These are phyloP conservation scores for Fusarium transvaalense DNA, from an alignment of 2,329 filamentous ascomycete genomes.

Conservation along the genomic window DNA sequence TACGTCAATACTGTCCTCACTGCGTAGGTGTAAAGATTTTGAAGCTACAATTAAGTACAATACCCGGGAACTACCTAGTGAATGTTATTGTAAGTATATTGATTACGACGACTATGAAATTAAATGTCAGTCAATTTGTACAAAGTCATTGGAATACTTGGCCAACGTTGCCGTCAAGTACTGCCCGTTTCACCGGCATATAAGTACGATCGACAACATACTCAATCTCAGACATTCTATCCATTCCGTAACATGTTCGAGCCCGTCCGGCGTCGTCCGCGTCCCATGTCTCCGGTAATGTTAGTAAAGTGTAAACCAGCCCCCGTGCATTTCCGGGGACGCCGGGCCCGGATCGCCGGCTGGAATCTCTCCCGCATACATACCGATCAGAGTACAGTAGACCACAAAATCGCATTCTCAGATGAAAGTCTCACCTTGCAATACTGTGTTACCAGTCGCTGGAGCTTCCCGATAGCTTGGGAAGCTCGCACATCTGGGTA, in stretches of 20 bases:
- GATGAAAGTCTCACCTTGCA: not conserved
- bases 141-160: not conserved
- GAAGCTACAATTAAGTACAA: slow-evolving; percentile 11
- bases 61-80: not conserved
- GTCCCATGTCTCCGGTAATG: slow-evolving; percentile 22
- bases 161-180: not conserved
- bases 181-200: slow-evolving; percentile 7
- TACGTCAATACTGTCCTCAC: slow-evolving; percentile 36
- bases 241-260: slow-evolving; percentile 39
- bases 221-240: slow-evolving; percentile 15
- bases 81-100: no score
- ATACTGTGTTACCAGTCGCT: slow-evolving; percentile 6
- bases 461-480: slow-evolving; percentile 31
- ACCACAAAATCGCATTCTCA: not conserved
- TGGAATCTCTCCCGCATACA: slow-evolving; percentile 29
- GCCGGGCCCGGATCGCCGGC: slow-evolving; percentile 39
- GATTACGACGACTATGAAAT: slow-evolving; percentile 1
- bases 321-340: slow-evolving; percentile 35
- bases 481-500: not conserved
- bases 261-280: slow-evolving; percentile 30
- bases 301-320: slow-evolving; percentile 10
- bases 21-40: not conserved
- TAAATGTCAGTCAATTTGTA: not conserved
- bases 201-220: slow-evolving; percentile 12
- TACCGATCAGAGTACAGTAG: slow-evolving; percentile 7